These are phyloP conservation scores for Candida gorgasii DNA, from an alignment of 805 yeast genomes.

Conservation along the genomic window DNA sequence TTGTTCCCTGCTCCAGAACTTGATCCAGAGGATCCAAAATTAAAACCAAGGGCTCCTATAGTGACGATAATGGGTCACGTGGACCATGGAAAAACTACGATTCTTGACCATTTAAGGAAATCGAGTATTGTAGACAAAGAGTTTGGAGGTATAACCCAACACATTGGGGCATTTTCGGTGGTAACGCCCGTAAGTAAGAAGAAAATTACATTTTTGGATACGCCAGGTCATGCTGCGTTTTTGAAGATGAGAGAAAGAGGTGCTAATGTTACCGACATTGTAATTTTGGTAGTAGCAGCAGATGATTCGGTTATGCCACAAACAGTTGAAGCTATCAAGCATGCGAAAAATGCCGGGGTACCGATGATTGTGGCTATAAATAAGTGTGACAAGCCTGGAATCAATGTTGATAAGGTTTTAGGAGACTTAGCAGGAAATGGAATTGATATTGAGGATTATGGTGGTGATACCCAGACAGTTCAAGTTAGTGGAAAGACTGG, in stretches of 20 bases:
- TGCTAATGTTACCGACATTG: conserved; percentile 90
- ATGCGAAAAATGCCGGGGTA: conserved; percentile 78
- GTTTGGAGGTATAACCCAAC: conserved; percentile 97
- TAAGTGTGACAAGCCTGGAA: conserved; percentile 82
- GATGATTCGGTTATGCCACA: conserved; percentile 99
- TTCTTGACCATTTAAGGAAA: conserved; percentile 81
- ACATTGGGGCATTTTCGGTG: conserved; percentile 94
- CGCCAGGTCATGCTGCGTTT: conserved; percentile 98
- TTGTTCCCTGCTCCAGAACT: conserved; percentile 56
- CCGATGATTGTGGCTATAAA: conserved; percentile 90
- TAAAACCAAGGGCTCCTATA: conserved; percentile 81
- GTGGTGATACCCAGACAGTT: conserved; percentile 92
- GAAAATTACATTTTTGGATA: conserved; percentile 85
- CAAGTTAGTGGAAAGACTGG: conserved; percentile 90
- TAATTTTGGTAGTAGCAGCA: conserved; percentile 91
- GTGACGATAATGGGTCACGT: conserved; percentile 99
- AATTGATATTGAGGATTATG: conserved; percentile 86
- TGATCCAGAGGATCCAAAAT: conserved; percentile 22
- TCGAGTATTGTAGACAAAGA: conserved; percentile 82
- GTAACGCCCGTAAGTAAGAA: conserved; percentile 73
- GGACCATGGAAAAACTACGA: conserved; percentile 97
- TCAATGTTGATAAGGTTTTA: conserved; percentile 72
- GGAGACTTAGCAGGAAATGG: conserved; percentile 76
- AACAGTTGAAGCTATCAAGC: conserved; percentile 92
- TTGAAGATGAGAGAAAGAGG: conserved; percentile 96